Evolutionary conservation across 1,284 basidiomycete genomes (phyloP), one percentile per base, ranked within the genome.

Genomic region (Thecaphora thlaspeos): DNA sequence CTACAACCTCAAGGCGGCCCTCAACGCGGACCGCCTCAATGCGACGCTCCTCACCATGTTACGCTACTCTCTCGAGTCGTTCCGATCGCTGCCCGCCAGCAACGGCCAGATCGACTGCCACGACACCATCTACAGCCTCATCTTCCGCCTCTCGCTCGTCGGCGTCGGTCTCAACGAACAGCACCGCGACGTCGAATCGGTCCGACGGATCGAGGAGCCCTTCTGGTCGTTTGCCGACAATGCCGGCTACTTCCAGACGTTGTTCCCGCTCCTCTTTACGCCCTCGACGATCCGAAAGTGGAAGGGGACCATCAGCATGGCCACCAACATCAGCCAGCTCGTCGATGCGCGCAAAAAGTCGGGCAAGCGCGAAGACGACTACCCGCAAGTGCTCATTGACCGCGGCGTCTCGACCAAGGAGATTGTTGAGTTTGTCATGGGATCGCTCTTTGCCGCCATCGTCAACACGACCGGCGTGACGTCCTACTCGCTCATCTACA

Each of bases 381-480:
- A 63, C 26, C 51, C 61, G 15, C 59, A 60, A 26, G 52, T 55
- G 19, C 57, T 70, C 55, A 51, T 70, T 26, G 67, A 70, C 34
- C 41, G 54, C 8, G 60, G 51, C 12, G 42, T 50, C 5, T 45
- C 46, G 2, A 32, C 43, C 3, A 45, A 51, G 10, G 30, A 51
- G 5, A 63, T 62, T 22, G 61, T 62, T 26, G 60, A 56, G 17
- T 66, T 63, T 21, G 46, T 66, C 42, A 60, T 67, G 55, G 54
- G 60, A 24, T 50, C 48, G 3, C 48, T 70, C 3, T 70, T 70
- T 43, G 67, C 67, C 10, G 62, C 67, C 19, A 67, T 70, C 42
- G 64, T 70, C 52, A 70, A 70, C 57, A 60, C 67, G 30, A 66
- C 67, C 3, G 63, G 60, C 2, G 40, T 70, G 28, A 30, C 55